Base-by-base conservation (phyloP, 371 early-diverging fungal species). In the Synchytrium microbalum region DNA sequence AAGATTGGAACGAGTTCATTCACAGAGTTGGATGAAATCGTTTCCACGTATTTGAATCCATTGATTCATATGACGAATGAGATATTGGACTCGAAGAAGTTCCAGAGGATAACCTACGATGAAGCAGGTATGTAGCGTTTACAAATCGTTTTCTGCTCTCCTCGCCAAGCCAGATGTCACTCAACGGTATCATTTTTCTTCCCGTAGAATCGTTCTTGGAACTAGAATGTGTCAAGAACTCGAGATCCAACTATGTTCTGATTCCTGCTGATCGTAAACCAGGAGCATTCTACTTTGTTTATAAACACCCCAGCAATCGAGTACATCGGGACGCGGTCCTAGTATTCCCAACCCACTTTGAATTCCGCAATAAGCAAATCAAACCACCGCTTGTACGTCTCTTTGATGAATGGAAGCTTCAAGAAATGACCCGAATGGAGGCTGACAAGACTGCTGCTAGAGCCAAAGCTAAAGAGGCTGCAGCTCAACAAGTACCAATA, bases 1-100 rank as follows among this genome's bases (percentile, higher is more conserved):
- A 80, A 77, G 62, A 80, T 90, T 62, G 89, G 84, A 2, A 78
- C 78, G 5, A 64, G 68, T 60, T 56, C 73, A 24, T 96, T 86
- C 73, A 79, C 83, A 24, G 95, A 95, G 67, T 69, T 97, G 53
- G 97, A 97, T 68, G 93, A 97, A 71, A 73, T 97, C 65, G 78
- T 93, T 32, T 94, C 92, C 14, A 81, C 84, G 25, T 89, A 94
- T 66, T 83, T 96, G 16, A 94, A 95, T 70, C 86, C 93, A 0
- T 85, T 91, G 62, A 75, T 79, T 52, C 78, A 79, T 54, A 85
- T 85, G 66, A 71, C 79, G 0, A 65, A 66, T 16, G 65, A 69
- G 27, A 62, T 79, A 10, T 63, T 75, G 30, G 66, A 67, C 8
- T 77, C 81, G 67, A 70, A 71, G 59, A 81, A 79, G 64, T 74